Conservation (phyloP, 2,329 filamentous ascomycete genomes). For the Aspergillus sp. region DNA sequence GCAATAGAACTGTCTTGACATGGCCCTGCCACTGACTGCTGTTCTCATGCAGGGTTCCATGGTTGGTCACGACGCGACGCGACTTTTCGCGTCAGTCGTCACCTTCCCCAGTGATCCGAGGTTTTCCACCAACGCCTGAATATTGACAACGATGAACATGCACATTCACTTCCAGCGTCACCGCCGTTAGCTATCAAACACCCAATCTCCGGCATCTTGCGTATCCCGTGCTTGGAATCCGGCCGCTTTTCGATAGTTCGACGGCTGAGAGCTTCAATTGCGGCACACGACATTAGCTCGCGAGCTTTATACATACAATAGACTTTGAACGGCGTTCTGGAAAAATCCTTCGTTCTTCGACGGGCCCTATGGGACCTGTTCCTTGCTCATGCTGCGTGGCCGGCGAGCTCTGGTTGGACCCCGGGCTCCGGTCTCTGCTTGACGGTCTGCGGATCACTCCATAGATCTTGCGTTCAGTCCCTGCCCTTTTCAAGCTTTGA, state of each 20-base stretch:
- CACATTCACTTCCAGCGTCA: too few relatives aligned
- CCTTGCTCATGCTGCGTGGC: background rate
- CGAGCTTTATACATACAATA: constrained; percentile 10
- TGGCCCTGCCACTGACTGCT: background rate
- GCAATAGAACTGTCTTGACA: background rate
- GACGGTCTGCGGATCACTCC: constrained; percentile 7
- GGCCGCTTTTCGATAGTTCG: background rate
- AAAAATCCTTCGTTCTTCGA: constrained; percentile 4
- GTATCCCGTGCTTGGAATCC: background rate
- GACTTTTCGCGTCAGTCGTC: too few relatives aligned
- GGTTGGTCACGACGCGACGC: background rate
- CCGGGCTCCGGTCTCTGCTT: background rate
- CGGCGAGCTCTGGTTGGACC: constrained; percentile 4
- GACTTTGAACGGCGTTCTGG: constrained; percentile 12
- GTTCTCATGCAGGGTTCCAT: background rate
- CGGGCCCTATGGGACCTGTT: constrained; percentile 1
- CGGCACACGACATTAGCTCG: background rate
- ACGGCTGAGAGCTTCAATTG: background rate
- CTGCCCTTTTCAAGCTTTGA: constrained; percentile 5
- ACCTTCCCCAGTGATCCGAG: too few relatives aligned
- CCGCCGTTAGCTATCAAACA: too few relatives aligned
- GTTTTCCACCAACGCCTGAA: too few relatives aligned
- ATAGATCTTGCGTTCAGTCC: constrained; percentile 15
- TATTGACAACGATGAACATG: too few relatives aligned
- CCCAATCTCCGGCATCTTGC: background rate